Conservation (phyloP, 345 rosid species). For the Kandelia obovata region DNA sequence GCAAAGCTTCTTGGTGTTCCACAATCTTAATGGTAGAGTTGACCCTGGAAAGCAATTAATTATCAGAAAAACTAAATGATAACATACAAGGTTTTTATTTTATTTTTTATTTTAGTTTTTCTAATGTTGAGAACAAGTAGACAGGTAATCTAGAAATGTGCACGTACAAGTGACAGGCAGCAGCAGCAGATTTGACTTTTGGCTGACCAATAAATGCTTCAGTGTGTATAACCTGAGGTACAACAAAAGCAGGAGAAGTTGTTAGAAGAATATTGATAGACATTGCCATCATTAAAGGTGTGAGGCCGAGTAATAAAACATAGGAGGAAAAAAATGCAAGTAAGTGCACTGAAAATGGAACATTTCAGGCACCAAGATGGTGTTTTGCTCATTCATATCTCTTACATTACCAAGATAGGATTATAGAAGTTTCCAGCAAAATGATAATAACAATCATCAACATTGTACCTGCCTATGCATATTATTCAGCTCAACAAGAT, state of each 20-base stretch:
- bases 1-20: conserved; percentile 73
- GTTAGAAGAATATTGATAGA: neutral
- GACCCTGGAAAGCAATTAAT: conserved; percentile 43
- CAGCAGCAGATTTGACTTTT: conserved; percentile 90
- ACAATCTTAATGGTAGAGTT: conserved; percentile 69
- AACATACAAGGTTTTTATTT: no score
- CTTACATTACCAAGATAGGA: no score
- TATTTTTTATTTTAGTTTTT: neutral
- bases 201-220: conserved; percentile 86
- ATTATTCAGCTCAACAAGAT: conserved; percentile 89
- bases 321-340: neutral
- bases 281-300: neutral
- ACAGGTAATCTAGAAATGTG: conserved; percentile 2
- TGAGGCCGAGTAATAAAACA: neutral
- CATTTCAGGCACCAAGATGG: no score
- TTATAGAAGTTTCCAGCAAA: neutral
- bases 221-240: conserved; percentile 79
- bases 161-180: conserved; percentile 78
- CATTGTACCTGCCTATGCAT: conserved; percentile 92
- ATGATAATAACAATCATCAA: neutral
- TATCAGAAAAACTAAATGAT: neutral
- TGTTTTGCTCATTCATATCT: no score
- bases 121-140: neutral
- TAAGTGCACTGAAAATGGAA: neutral
- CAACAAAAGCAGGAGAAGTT: neutral